Conservation (phyloP, 2,329 filamentous ascomycete species). For the Penicillium sp. region DNA sequence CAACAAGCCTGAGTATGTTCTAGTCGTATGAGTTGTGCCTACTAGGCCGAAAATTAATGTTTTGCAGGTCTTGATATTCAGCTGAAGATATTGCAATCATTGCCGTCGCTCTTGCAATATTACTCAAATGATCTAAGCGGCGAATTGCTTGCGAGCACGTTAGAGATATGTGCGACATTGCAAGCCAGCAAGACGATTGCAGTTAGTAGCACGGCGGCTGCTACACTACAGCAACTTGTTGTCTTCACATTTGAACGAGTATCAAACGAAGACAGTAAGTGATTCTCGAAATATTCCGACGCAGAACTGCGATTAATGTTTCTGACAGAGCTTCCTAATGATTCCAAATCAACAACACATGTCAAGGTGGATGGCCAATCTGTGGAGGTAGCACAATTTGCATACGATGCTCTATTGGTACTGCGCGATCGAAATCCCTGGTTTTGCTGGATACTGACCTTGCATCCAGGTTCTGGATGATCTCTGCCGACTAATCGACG, state of each 20-base stretch:
- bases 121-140: constrained; percentile 82
- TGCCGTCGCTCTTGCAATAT: constrained; percentile 88
- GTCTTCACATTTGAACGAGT: constrained; percentile 94
- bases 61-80: constrained; percentile 76
- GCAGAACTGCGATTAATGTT: background rate
- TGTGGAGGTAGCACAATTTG: constrained; percentile 72
- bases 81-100: constrained; percentile 89
- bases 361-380: constrained; percentile 68
- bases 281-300: background rate
- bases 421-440: constrained; percentile 17
- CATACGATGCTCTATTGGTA: constrained; percentile 82
- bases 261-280: constrained; percentile 75
- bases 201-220: constrained; percentile 92
- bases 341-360: constrained; percentile 63
- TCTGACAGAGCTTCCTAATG: constrained; percentile 43
- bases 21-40: background rate
- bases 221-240: constrained; percentile 93
- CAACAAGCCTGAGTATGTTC: constrained; percentile 69
- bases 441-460: constrained; percentile 13
- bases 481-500: constrained; percentile 83
- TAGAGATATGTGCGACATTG: constrained; percentile 90
- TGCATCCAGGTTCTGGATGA: constrained; percentile 75
- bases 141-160: constrained; percentile 75
- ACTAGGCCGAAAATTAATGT: constrained; percentile 25
- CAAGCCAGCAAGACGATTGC: constrained; percentile 91